Conservation (phyloP, 148 eudicot species). For the Cornus suecica region DNA sequence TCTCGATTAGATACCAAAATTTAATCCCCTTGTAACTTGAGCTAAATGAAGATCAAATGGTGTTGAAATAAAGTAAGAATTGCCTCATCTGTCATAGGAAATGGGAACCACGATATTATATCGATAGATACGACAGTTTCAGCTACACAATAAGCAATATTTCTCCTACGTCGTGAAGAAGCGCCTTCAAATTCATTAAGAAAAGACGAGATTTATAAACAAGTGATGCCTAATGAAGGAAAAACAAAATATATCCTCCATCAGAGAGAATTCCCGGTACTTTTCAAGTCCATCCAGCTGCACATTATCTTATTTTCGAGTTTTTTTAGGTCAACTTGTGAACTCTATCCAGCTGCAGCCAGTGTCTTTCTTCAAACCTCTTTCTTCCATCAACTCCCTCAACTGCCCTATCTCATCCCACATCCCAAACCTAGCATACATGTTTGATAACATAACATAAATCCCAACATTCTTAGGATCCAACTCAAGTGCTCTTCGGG, state of each 20-base stretch:
- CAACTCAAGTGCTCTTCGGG: slow-evolving; percentile 65
- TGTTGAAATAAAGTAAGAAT: too few relatives aligned
- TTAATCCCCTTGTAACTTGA: too few relatives aligned
- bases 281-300: too few relatives aligned
- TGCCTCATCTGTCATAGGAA: too few relatives aligned
- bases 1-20: too few relatives aligned
- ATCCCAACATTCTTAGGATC: slow-evolving; percentile 60
- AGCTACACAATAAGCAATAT: too few relatives aligned
- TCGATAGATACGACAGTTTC: not conserved
- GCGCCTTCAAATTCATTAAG: not conserved
- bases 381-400: slow-evolving; percentile 48
- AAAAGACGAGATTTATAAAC: not conserved
- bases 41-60: too few relatives aligned
- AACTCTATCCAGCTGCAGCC: slow-evolving; percentile 61
- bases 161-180: too few relatives aligned
- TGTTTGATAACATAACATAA: slow-evolving; percentile 52
- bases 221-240: not conserved
- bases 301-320: too few relatives aligned
- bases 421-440: slow-evolving; percentile 59
- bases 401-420: slow-evolving; percentile 55
- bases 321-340: slow-evolving; percentile 11
- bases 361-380: slow-evolving; percentile 59
- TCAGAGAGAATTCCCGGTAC: not conserved
- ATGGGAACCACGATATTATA: not conserved
- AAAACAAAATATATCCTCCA: not conserved